Percentiles rank a stretch among this genome's conserved stretches.
Evolutionary conservation across 1,284 basidiomycete species (phyloP).

Genomic region (Peniophora sp.): DNA sequence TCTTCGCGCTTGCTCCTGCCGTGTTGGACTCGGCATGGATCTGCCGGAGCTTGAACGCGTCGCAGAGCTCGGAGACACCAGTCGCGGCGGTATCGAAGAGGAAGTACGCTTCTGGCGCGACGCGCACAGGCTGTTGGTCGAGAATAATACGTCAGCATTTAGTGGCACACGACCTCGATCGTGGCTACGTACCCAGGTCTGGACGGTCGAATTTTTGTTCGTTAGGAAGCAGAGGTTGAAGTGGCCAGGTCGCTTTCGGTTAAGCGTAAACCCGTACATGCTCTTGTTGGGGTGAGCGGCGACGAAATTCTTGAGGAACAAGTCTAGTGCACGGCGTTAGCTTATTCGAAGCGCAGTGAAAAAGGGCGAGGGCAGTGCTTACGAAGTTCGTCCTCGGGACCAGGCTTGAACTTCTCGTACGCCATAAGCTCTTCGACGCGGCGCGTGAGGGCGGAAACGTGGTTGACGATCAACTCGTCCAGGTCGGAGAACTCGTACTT

Average conservation of each 20-base stretch:
- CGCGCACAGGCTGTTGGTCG: slow-evolving; percentile 66
- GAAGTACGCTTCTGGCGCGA: slow-evolving; percentile 86
- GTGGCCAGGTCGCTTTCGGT: slow-evolving; percentile 85
- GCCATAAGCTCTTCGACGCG: slow-evolving; percentile 94
- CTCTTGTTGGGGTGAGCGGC: slow-evolving; percentile 92
- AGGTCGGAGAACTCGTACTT: slow-evolving; percentile 89
- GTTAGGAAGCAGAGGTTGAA: slow-evolving; percentile 93
- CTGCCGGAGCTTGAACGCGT: slow-evolving; percentile 88
- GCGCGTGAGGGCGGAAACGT: slow-evolving; percentile 90
- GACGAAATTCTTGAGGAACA: slow-evolving; percentile 85
- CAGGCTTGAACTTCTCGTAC: slow-evolving; percentile 93
- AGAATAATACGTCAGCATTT: slow-evolving; percentile 6
- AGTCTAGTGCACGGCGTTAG: slow-evolving; percentile 40
- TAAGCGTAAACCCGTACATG: slow-evolving; percentile 94
- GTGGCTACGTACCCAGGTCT: slow-evolving; percentile 75
- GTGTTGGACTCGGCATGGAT: slow-evolving; percentile 70
- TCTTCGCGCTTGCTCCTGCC: slow-evolving; percentile 64
- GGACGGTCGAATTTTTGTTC: slow-evolving; percentile 84
- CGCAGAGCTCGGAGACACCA: slow-evolving; percentile 86
- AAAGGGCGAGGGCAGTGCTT: slow-evolving; percentile 27
- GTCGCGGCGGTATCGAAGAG: slow-evolving; percentile 83
- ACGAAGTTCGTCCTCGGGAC: slow-evolving; percentile 86
- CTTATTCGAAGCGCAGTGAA: slow-evolving; percentile 3
- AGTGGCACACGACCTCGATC: slow-evolving; percentile 14
- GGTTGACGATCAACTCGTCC: slow-evolving; percentile 96